Conservation (phyloP, 352 stramenopile genomes). For the Peronosclerospora sorghi region DNA sequence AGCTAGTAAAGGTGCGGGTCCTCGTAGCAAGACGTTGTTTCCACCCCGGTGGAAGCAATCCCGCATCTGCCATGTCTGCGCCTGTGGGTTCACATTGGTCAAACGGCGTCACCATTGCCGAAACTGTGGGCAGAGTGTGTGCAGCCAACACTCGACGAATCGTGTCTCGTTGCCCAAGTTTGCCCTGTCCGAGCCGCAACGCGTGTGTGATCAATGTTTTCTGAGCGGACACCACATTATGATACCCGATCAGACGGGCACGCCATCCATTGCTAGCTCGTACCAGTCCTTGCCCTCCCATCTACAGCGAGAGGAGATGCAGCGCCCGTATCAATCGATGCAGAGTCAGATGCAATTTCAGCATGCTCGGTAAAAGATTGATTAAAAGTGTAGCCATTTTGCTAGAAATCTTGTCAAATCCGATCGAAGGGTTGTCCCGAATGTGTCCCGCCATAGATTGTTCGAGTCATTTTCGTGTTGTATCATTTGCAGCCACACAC, state of each 20-base stretch:
- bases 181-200: slow-evolving; percentile 53
- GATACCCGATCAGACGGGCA: slow-evolving; percentile 12
- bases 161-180: slow-evolving; percentile 68
- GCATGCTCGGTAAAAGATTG: slow-evolving; percentile 13
- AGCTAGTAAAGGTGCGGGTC: slow-evolving; percentile 11
- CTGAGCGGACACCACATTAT: slow-evolving; percentile 53
- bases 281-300: slow-evolving; percentile 29
- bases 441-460: slow-evolving; percentile 14
- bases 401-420: slow-evolving; percentile 8
- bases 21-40: slow-evolving; percentile 41
- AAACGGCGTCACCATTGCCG: slow-evolving; percentile 77
- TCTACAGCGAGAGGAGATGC: slow-evolving; percentile 23
- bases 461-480: slow-evolving; percentile 3
- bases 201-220: slow-evolving; percentile 75
- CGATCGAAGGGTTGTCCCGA: slow-evolving; percentile 14
- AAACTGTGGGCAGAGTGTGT: slow-evolving; percentile 71
- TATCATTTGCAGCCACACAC: background rate
- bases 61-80: slow-evolving; percentile 58
- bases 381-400: slow-evolving; percentile 17
- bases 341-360: slow-evolving; percentile 25
- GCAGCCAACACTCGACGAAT: slow-evolving; percentile 65
- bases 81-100: slow-evolving; percentile 43
- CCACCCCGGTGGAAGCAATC: slow-evolving; percentile 70
- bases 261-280: slow-evolving; percentile 27
- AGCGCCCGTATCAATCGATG: slow-evolving; percentile 23